These are phyloP conservation scores for Adansonia grandidieri DNA, from an alignment of 441 rosid species.

Conservation along the genomic window DNA sequence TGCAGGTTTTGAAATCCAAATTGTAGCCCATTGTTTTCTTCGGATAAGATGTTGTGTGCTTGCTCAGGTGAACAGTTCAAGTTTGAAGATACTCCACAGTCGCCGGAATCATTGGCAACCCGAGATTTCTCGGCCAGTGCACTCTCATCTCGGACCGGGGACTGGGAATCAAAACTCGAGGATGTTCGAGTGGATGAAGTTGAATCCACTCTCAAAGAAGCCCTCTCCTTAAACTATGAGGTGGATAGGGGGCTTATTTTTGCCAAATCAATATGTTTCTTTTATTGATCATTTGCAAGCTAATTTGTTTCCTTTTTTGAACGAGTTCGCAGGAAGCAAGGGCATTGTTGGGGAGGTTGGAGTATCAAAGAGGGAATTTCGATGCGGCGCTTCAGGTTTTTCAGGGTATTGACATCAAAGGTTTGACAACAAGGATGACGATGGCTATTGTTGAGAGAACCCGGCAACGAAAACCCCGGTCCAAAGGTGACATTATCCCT, in stretches of 20 bases:
- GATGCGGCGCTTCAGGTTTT: slow-evolving; percentile 98
- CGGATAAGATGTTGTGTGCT: slow-evolving; percentile 83
- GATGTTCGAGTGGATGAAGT: slow-evolving; percentile 88
- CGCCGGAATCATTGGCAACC: slow-evolving; percentile 90
- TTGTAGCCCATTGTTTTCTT: slow-evolving; percentile 14
- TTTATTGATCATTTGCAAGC: neutral
- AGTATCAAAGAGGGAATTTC: slow-evolving; percentile 84
- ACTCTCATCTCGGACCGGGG: slow-evolving; percentile 72
- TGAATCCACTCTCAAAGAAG: slow-evolving; percentile 90
- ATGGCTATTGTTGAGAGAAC: slow-evolving; percentile 67
- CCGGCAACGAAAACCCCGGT: slow-evolving; percentile 56
- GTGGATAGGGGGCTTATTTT: slow-evolving; percentile 37
- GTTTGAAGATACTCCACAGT: slow-evolving; percentile 80
- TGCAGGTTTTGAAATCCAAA: slow-evolving; percentile 23
- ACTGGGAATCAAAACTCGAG: slow-evolving; percentile 79
- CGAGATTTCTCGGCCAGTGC: slow-evolving; percentile 91
- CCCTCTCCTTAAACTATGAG: slow-evolving; percentile 95
- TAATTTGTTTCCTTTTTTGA: neutral
- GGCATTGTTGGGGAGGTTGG: slow-evolving; percentile 92
- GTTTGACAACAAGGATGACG: slow-evolving; percentile 68
- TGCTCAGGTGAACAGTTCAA: slow-evolving; percentile 96
- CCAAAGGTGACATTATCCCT: slow-evolving; percentile 53
- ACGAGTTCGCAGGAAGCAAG: slow-evolving; percentile 77
- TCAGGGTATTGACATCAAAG: slow-evolving; percentile 78
- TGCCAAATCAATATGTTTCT: neutral